Evolutionary conservation across 177 flowering plant species (phyloP), one percentile per base, ranked within the genome.

Genomic region (Vitis hybrid): DNA sequence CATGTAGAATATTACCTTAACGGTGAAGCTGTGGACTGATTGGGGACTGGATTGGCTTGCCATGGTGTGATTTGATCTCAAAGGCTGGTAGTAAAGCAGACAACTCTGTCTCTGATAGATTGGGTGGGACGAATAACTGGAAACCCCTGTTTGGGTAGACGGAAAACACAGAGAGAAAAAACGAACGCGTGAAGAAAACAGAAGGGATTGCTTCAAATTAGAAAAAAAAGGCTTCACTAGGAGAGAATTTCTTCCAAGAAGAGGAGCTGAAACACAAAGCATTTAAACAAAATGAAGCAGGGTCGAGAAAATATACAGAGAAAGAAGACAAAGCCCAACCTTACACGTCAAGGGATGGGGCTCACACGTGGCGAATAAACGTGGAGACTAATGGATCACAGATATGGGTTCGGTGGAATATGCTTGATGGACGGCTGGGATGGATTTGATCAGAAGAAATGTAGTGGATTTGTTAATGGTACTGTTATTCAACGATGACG

Each of bases 21-120:
- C 87, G 18, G 81, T 78, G 77, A 83, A 81, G 21, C 80, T 83
- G 59, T 81, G 69, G 66, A 83, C 51, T 0, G 84, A 81, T 6
- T 49, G 46, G 4, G 50, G 18, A 7, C 61, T 24, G 14, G 83
- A 79, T 18, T 61, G 75, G 66, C 70, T 67, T 40, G 86, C 84
- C 82, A 82, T 82, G 9, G 78, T 56, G 60, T 40, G 81, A 32
- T 76, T 56, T 9, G 67, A 77, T 55, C 74, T 74, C 69, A 72
- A 60, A 40, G 46, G 46, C 7, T 40, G 46, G 8, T 5, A 40
- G 46, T 7, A 7, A 40, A 75, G 27, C 4, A 74, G n/a, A 11
- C 55, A 17, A 56, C 14, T 60, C 24, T 13, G 71, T 64, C 54
- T 40, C 46, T 54, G n/a, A 54, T 14, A 14, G 56, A 54, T 54